Conservation (phyloP, 176 grass and related monocot genomes). For the Triticum timopheevii region DNA sequence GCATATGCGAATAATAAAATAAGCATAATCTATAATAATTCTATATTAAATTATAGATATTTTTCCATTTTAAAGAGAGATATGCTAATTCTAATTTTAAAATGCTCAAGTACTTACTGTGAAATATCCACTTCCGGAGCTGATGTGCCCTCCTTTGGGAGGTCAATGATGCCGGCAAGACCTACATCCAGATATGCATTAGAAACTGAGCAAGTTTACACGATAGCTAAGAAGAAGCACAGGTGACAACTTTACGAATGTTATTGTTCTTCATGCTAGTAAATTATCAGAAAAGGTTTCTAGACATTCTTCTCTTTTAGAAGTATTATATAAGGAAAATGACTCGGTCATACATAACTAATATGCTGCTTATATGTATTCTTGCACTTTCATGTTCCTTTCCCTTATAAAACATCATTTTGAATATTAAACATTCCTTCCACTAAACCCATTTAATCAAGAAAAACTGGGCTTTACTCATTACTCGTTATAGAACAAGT, state of each 20-base stretch:
- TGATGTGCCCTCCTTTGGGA: slow-evolving; percentile 36
- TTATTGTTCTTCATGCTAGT: not conserved
- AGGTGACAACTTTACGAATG: not conserved
- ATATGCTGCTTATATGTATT: not conserved
- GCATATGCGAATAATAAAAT: not conserved
- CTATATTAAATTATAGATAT: not conserved
- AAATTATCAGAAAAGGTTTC: not conserved
- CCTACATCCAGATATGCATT: slow-evolving; percentile 37
- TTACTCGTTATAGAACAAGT: not conserved
- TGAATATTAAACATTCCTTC: not conserved
- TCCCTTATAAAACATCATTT: not conserved
- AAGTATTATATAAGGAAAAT: not conserved
- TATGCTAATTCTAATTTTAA: not conserved
- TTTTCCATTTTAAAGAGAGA: not conserved
- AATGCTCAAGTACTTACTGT: slow-evolving; percentile 39
- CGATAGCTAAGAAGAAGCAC: not conserved
- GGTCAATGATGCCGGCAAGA: slow-evolving; percentile 52
- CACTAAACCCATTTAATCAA: not conserved
- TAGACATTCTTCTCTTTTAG: not conserved
- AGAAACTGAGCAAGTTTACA: slow-evolving; percentile 3
- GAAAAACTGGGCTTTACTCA: not conserved
- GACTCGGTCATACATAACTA: not conserved
- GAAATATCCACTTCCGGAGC: slow-evolving; percentile 49
- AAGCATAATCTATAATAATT: not conserved
- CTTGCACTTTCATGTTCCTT: not conserved